These are phyloP conservation scores for Corymbia citriodora DNA, from an alignment of 441 rosid genomes.

Conservation along the genomic window DNA sequence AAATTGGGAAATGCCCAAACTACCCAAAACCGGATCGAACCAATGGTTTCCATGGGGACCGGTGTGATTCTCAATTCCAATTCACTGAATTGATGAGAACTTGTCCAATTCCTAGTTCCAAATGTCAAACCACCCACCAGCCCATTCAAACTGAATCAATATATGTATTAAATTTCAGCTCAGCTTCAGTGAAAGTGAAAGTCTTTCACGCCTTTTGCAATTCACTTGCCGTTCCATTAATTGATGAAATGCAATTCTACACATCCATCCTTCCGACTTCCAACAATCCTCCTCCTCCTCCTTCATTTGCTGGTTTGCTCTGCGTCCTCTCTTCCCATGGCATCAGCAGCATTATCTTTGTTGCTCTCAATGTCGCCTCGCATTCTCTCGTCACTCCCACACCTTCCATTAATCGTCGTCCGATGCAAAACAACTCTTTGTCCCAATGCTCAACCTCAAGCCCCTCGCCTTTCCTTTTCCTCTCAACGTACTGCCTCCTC, in stretches of 20 bases:
- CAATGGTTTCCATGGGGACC: too few relatives aligned
- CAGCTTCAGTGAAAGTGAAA: too few relatives aligned
- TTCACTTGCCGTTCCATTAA: background rate
- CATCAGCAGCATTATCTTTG: background rate
- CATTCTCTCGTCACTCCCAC: background rate
- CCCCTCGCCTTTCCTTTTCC: background rate
- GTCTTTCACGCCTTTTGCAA: background rate
- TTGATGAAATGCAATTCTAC: background rate
- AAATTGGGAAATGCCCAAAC: too few relatives aligned
- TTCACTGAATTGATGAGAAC: too few relatives aligned
- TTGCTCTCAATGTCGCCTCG: background rate
- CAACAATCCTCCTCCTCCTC: background rate
- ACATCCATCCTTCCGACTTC: background rate
- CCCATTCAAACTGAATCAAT: too few relatives aligned
- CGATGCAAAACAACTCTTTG: background rate
- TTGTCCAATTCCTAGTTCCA: too few relatives aligned
- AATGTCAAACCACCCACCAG: too few relatives aligned
- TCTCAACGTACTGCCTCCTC: constrained; percentile 3
- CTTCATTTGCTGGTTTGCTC: background rate
- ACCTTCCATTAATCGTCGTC: background rate
- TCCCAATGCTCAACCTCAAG: background rate
- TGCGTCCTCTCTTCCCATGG: background rate
- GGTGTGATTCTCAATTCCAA: too few relatives aligned
- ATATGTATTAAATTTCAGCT: too few relatives aligned
- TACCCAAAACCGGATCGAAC: too few relatives aligned